Base-by-base conservation (phyloP, 257 asterid genomes). In the Perilla frutescens region DNA sequence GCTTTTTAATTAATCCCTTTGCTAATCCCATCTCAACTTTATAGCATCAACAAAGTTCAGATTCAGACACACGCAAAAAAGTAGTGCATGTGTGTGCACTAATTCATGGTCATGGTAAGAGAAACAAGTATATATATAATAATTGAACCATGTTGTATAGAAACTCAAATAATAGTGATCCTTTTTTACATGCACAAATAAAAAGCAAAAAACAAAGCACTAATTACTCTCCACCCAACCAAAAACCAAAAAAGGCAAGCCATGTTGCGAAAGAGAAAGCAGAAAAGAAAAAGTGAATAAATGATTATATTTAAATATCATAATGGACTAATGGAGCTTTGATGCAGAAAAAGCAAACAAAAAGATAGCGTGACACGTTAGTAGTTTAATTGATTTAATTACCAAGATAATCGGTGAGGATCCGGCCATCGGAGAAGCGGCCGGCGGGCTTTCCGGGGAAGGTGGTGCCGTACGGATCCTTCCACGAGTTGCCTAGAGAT, bases 371-470 rank as follows among this genome's bases (percentile, higher is more conserved):
- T 68, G 76, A 34, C 37, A 34, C 37, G 37, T 34, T 34, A 34
- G 37, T 34, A 34, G 37, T 34, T 2, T 34, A 34, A 48, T 15
- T 0, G 12, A 2, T 61, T 34, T 11, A 5, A 3, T 11, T 70
- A 79, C 99, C 98, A 6, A 95, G 7, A 77, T 72, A 95, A 76
- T 95, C 99, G 7, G 99, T 92, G 83, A 92, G 87, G 7, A 95
- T 84, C 11, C 96, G 96, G 61, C 99, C 99, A 55, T 95, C 96
- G 54, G 98, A 92, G 76, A 80, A 95, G 6, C 99, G 81, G 68
- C 99, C 99, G 77, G 97, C 76, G 20, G 99, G 99, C 64, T 90
- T 92, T 36, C 99, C 99, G 39, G 99, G 99, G 43, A 89, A 89
- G 70, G 97, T 92, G 80, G 71, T 10, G 14, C 99, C 98, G 73